These are phyloP conservation scores for Medakamo hakoo DNA, from an alignment of 139 green algal genomes.

Conservation along the genomic window DNA sequence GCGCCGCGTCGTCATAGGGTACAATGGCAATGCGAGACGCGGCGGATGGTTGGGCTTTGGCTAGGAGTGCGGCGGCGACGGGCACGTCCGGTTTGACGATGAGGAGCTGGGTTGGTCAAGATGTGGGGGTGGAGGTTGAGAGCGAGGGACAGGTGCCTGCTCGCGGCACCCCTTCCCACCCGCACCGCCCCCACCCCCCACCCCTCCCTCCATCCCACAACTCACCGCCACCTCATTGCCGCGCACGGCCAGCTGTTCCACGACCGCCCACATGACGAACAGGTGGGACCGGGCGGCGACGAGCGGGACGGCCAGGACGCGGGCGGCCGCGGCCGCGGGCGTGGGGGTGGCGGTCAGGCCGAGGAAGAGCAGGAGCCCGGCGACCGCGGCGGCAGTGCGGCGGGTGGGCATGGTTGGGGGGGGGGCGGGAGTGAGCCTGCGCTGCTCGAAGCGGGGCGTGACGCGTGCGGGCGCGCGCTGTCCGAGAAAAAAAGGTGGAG, in stretches of 20 bases:
- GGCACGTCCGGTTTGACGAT: background rate
- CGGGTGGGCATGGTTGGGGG: background rate
- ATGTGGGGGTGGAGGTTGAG: too few relatives aligned
- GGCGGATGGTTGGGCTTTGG: too few relatives aligned
- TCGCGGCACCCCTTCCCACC: too few relatives aligned
- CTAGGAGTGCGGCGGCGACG: too few relatives aligned
- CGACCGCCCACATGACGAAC: background rate
- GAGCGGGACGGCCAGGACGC: background rate
- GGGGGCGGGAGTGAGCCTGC: too few relatives aligned
- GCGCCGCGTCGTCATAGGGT: background rate
- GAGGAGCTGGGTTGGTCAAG: background rate
- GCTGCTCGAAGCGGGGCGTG: too few relatives aligned
- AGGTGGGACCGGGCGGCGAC: background rate
- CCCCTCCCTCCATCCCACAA: background rate
- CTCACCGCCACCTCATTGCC: background rate
- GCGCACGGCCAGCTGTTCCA: background rate
- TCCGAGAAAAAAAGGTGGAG: background rate
- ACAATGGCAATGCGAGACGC: background rate
- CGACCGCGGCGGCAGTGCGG: background rate
- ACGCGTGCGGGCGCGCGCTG: background rate
- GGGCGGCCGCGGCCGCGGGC: too few relatives aligned
- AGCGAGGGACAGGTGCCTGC: too few relatives aligned
- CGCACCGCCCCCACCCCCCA: too few relatives aligned
- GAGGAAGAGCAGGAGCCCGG: too few relatives aligned
- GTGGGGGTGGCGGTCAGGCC: background rate